Conservation (phyloP, 768 basidiomycete species). For the Erythrobasidium yunnanense region DNA sequence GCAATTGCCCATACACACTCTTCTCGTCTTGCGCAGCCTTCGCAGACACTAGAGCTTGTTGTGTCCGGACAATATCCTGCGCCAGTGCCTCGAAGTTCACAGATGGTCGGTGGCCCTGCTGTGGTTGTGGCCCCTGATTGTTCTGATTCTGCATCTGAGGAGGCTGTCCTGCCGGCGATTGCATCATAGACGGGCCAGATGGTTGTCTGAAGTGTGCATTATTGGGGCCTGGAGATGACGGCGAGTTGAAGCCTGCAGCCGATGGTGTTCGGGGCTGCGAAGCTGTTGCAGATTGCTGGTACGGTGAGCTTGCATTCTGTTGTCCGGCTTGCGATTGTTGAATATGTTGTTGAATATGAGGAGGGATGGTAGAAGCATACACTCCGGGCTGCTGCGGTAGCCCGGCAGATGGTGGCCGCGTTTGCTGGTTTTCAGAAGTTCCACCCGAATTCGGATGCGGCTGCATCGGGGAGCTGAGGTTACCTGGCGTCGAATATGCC, state of each 20-base stretch:
- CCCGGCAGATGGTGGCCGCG: background rate
- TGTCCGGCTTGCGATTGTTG: background rate
- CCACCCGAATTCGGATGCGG: background rate
- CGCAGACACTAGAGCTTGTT: background rate
- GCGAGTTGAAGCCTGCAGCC: constrained; percentile 3
- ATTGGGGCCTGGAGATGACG: background rate
- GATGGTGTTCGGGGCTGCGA: background rate
- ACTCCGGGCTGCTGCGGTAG: background rate
- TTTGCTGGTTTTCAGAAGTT: background rate
- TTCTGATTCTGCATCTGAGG: background rate
- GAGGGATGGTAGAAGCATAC: background rate
- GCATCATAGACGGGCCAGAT: background rate
- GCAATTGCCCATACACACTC: background rate
- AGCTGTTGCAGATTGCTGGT: constrained; percentile 13
- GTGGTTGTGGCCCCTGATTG: background rate
- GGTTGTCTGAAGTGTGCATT: constrained; percentile 6
- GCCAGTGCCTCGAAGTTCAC: constrained; percentile 10
- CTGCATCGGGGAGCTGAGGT: background rate
- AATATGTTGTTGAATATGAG: constrained; percentile 21
- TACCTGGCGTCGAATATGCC: background rate
- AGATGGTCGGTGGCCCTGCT: background rate
- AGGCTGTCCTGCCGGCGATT: background rate
- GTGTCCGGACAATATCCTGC: constrained; percentile 16
- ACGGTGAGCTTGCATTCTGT: background rate
- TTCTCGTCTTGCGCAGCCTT: background rate